Conservation (phyloP, 1,284 basidiomycete genomes). For the Moesziomyces sp. region DNA sequence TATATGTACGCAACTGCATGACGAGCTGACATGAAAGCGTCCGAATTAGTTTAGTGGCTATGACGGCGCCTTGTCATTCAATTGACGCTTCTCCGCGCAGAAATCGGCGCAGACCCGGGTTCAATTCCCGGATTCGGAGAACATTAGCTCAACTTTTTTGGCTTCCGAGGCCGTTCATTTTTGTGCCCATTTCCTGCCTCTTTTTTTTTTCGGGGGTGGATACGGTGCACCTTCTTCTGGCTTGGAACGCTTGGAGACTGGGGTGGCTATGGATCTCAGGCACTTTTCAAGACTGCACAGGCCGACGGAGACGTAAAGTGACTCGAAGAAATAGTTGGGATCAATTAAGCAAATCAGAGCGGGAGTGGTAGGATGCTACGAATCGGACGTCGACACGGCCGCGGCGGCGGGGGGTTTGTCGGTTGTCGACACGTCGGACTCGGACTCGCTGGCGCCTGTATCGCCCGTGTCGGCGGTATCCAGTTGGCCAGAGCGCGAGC, state of each 20-base stretch:
- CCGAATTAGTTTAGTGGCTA: conserved; percentile 61
- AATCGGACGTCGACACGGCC: neutral
- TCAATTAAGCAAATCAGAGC: neutral
- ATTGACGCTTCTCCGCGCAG: conserved; percentile 33
- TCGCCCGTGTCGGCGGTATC: conserved; percentile 16
- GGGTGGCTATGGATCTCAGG: no score
- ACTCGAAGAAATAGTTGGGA: neutral
- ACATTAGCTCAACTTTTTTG: neutral
- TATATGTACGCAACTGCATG: no score
- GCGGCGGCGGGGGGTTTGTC: neutral
- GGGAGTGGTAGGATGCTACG: neutral
- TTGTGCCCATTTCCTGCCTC: conserved; percentile 1
- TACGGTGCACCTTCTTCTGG: neutral
- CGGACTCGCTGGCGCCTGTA: conserved; percentile 26
- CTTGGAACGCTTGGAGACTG: neutral
- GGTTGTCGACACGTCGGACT: conserved; percentile 24
- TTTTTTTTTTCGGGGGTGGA: neutral
- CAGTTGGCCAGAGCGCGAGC: conserved; percentile 22
- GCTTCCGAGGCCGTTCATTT: neutral
- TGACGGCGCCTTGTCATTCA: conserved; percentile 57
- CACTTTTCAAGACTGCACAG: no score
- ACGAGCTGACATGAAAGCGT: conserved; percentile 5
- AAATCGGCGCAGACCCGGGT: conserved; percentile 53
- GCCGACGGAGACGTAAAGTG: no score
- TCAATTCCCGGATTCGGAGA: conserved; percentile 57